Evolutionary conservation across 768 basidiomycete genomes (phyloP).

Genomic region (Pleurotus citrinopileatus): DNA sequence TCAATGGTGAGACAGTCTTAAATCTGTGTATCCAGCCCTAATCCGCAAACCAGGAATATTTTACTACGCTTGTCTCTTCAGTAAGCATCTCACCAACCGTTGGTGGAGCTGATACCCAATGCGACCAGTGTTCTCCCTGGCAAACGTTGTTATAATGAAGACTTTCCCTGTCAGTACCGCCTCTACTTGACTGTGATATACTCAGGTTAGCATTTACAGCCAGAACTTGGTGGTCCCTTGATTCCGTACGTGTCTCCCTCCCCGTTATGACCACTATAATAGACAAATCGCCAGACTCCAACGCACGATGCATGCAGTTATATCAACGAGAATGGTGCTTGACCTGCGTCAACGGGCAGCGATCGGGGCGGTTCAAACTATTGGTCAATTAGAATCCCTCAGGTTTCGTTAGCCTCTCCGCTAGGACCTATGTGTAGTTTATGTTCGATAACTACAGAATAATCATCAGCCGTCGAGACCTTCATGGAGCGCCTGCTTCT

Average conservation of each 20-base stretch:
- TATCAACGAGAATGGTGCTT: background rate
- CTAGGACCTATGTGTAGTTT: no score
- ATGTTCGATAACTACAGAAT: no score
- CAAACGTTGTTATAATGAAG: background rate
- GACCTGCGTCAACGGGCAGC: background rate
- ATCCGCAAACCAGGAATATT: background rate
- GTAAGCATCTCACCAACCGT: no score
- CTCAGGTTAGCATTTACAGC: background rate
- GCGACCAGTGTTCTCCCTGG: background rate
- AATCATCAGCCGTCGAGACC: no score
- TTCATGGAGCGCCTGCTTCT: no score
- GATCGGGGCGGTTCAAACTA: no score
- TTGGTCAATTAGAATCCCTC: no score
- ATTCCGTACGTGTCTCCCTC: background rate
- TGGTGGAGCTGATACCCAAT: no score
- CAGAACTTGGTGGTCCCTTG: background rate
- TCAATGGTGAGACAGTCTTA: background rate
- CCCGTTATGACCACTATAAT: background rate
- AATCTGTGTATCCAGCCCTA: no score
- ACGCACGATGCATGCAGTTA: background rate
- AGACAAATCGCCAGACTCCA: background rate
- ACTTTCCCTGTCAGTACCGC: background rate
- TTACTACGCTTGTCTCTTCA: background rate
- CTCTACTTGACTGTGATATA: background rate
- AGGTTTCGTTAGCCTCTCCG: no score